Base-by-base conservation (phyloP, 805 yeast genomes). In the Maudiozyma bulderi region DNA sequence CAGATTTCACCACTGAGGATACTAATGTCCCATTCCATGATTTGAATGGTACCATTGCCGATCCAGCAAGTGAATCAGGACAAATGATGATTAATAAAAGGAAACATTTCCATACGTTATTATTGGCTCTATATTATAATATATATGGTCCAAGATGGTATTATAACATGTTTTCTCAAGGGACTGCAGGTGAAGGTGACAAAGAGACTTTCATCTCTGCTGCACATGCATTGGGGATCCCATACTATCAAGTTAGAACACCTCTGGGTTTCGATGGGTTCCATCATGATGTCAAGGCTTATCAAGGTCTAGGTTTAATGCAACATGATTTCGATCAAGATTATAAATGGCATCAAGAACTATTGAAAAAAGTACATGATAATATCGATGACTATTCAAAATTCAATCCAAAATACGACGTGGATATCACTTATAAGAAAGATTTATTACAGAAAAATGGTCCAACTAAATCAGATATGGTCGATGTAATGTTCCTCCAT, bases 101-200 rank as follows among this genome's bases (percentile, higher is more conserved):
- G 8, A 61, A 71, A 3, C 90, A 83, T 60, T 62, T 78, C 52
- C 76, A 73, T 51, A 77, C 87, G 0, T 63, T 84, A 43, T 58
- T 84, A 29, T 67, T 84, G 39, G 71, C 84, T 8, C 70, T 81
- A 40, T 84, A 82, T 63, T 84, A 84, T 62, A 84, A 84, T 59
- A 67, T 81, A 8, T 68, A 69, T 63, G 93, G 93, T 0, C 88
- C 87, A 13, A 65, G 74, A 29, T 79, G 72, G 62, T 84, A 80
- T 62, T 84, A 84, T 58, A 85, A 83, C 29, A 64, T 84, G 45
- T 67, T 84, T 53, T 78, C 86, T 0, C 93, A 84, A 62, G 88
- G 87, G 9, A 74, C 80, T 38, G 85, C 87, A 1, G 91, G 90
- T 15, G 84, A 83, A 62, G 90, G 90, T 48, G 91, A 84, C 60